Evolutionary conservation across 345 rosid species (phyloP), one percentile per base, ranked within the genome.

Genomic region (Rhodomyrtus tomentosa): DNA sequence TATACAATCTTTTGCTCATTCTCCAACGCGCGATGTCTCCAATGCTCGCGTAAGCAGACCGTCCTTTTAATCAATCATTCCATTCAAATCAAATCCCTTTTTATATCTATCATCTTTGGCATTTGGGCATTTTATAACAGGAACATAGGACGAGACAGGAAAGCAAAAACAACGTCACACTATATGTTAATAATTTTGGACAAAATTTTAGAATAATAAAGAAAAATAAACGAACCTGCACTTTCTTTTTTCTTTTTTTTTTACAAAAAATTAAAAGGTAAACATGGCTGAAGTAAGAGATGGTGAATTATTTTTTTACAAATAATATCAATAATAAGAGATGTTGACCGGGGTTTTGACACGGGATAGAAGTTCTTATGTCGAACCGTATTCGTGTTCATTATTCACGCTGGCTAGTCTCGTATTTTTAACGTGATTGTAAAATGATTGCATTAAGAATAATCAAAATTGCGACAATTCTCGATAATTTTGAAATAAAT

Each of bases 71-170:
- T 84, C 73, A 83, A 82, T 55, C 87, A 86, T 87, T 87, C 87
- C 86, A 88, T 88, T 90, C 90, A 91, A 90, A 90, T 89, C 89
- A 89, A 84, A 59, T 32, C 62, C 88, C 93, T 90, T 90, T 36
- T 68, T 20, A 4, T 40, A 4, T 40, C 5, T 40, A 68, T 68
- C 79, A 36, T 68, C 45, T 91, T 91, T 90, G 85, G 88, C 93
- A 90, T 88, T 92, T 89, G 92, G 94, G 95, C 88, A 92, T 92
- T 89, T 91, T 90, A 89, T 91, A 89, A 90, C 90, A 89, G 86
- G 87, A 88, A 85, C 87, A 55, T 88, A 89, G 54, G 90, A 89
- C 86, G 86, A 87, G 87, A 86, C 81, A 91, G 45, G 82, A 92
- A 92, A 91, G 92, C 82, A 87, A n/a, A n/a, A n/a, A 84, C 88